Percentiles rank a stretch among this genome's conserved stretches.
Conservation (phyloP, 352 stramenopile genomes). For the Blastocystis sp. region DNA sequence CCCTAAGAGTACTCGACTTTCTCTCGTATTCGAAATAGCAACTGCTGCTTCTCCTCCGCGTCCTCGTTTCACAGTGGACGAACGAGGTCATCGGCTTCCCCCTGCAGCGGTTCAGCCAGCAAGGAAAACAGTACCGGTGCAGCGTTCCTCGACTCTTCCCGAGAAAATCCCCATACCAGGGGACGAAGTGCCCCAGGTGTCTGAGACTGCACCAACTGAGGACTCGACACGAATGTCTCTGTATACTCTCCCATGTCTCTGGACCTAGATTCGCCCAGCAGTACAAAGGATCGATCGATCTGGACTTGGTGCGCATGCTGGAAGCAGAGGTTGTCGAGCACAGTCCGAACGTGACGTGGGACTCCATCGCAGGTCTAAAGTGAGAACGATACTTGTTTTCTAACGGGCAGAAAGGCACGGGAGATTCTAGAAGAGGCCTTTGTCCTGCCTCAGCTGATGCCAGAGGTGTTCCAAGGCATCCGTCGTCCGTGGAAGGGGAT, state of each 20-base stretch:
- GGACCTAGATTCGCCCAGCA: slow-evolving; percentile 6
- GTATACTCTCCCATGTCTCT: not conserved
- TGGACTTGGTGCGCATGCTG: slow-evolving; percentile 31
- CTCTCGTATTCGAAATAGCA: not conserved
- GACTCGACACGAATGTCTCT: not conserved
- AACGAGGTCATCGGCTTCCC: not conserved
- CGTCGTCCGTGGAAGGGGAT: slow-evolving; percentile 78
- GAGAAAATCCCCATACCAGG: not conserved
- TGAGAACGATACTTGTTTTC: not conserved
- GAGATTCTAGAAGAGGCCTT: slow-evolving; percentile 79
- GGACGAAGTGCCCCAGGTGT: not conserved
- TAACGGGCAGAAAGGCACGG: slow-evolving; percentile 72
- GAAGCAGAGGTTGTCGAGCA: slow-evolving; percentile 24
- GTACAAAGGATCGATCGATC: slow-evolving; percentile 13
- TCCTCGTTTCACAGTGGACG: slow-evolving; percentile 20
- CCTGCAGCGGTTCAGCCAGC: not conserved
- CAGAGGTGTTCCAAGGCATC: slow-evolving; percentile 85
- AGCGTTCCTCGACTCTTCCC: not conserved
- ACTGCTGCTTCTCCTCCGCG: not conserved
- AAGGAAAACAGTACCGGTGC: not conserved
- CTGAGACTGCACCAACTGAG: not conserved
- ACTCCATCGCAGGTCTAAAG: slow-evolving; percentile 75
- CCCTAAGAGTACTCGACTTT: not conserved
- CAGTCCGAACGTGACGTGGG: slow-evolving; percentile 66
- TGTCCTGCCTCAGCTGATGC: slow-evolving; percentile 86